Base-by-base conservation (phyloP, 1,284 basidiomycete genomes). In the Cutaneotrichosporon sp. region DNA sequence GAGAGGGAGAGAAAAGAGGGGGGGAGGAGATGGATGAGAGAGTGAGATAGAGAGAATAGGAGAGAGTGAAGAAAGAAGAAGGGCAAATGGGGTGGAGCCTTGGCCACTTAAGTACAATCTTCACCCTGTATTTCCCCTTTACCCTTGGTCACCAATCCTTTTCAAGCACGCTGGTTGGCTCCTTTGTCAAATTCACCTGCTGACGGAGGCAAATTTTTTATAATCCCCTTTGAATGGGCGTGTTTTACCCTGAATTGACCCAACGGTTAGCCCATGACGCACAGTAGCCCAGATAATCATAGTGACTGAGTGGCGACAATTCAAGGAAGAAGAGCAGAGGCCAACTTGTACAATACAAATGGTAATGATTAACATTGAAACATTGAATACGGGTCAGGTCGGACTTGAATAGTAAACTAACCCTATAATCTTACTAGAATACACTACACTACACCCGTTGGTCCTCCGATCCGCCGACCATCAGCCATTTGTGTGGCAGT, bases 51-150 rank as follows among this genome's bases (percentile, higher is more conserved):
- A 30, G 50, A 50, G 50, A 49, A n/a, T n/a, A 31, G 34, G 47
- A 38, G 58, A 38, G 55, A 42, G 32, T 32, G 50, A 40, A 50
- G 42, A 34, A 38, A 49, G 46, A 53, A 52, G 58, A 36, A 36
- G 36, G 36, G 50, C 59, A 21, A 60, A n/a, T 60, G 34, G 22
- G 51, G 34, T 60, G 63, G 58, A 46, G 58, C 46, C 31, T 22
- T n/a, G 2, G 30, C n/a, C 32, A 49, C 38, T 40, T 56, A 56
- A 56, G 18, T 46, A 42, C 32, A 36, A 22, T 10, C 34, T 18
- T 22, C 31, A 36, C 34, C 34, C 34, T 13, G 26, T 26, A 36
- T 36, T 34, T 13, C 34, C 34, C 34, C 34, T 36, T 5, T 8
- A 36, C 34, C 34, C 34, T 36, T 36, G 34, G 34, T 56, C 40